phyloP scores from a whole-genome alignment of 2,329 filamentous ascomycete species.

The Colletotrichum salicis region DNA sequence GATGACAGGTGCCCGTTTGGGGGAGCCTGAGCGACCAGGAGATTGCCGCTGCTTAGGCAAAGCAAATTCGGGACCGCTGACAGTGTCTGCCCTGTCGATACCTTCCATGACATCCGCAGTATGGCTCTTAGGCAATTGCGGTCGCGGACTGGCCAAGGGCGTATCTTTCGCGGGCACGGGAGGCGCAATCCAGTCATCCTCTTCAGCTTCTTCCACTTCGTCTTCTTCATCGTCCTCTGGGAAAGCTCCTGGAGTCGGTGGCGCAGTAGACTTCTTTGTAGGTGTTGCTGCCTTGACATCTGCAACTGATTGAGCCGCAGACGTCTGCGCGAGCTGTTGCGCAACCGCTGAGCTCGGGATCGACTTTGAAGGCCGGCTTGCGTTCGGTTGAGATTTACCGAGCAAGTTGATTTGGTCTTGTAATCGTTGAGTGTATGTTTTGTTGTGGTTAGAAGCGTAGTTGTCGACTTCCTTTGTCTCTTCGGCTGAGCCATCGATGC shows the following conservation, averaged over 20 bases:
- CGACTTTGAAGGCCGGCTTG: constrained; percentile 60
- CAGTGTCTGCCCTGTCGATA: constrained; percentile 59
- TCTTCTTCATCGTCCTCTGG: constrained; percentile 61
- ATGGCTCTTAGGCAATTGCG: constrained; percentile 68
- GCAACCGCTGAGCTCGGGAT: constrained; percentile 50
- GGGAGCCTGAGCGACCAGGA: constrained; percentile 47
- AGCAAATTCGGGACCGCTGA: constrained; percentile 59
- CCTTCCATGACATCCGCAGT: constrained; percentile 71
- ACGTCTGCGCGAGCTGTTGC: constrained; percentile 43
- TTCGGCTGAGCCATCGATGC: constrained; percentile 58
- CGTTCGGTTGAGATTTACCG: constrained; percentile 65
- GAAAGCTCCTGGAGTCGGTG: constrained; percentile 67
- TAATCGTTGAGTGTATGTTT: constrained; percentile 91
- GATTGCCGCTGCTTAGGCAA: constrained; percentile 53
- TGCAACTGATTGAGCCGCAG: constrained; percentile 42
- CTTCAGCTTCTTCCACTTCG: constrained; percentile 55
- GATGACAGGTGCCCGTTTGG: constrained; percentile 45
- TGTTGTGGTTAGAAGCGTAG: constrained; percentile 71
- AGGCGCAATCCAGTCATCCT: constrained; percentile 71
- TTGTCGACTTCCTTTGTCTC: constrained; percentile 60
- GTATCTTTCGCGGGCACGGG: constrained; percentile 46
- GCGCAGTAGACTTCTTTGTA: constrained; percentile 45
- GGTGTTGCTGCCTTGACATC: constrained; percentile 45
- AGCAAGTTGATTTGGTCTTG: constrained; percentile 90
- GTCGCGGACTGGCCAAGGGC: constrained; percentile 57